These are phyloP conservation scores for Leccinum subgranulosum DNA, from an alignment of 768 basidiomycete species.

Conservation along the genomic window DNA sequence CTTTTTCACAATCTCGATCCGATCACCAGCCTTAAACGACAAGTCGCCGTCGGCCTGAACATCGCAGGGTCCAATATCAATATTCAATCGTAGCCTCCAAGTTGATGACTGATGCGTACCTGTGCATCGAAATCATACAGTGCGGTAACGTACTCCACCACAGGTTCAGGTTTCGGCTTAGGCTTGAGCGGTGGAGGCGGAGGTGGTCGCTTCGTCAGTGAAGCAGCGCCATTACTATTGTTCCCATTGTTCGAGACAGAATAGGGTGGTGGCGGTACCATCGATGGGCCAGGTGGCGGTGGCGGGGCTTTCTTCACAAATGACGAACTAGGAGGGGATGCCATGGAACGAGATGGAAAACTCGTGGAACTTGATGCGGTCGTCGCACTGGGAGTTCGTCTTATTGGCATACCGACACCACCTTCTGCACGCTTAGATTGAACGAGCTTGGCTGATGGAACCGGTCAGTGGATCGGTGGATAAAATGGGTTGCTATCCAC, in stretches of 20 bases:
- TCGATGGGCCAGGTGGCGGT: slow-evolving; percentile 26
- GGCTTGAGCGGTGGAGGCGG: slow-evolving; percentile 91
- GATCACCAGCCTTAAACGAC: slow-evolving; percentile 84
- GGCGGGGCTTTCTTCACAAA: slow-evolving; percentile 45
- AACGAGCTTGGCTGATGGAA: slow-evolving; percentile 59
- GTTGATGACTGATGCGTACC: slow-evolving; percentile 36
- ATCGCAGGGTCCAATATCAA: not conserved
- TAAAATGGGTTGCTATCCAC: slow-evolving; percentile 28
- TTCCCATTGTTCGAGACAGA: slow-evolving; percentile 17
- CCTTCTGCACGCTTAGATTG: slow-evolving; percentile 45
- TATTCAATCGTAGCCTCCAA: not conserved
- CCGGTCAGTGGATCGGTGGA: slow-evolving; percentile 6
- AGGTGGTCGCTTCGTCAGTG: slow-evolving; percentile 68
- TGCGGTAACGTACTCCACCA: slow-evolving; percentile 79
- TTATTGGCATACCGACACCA: slow-evolving; percentile 34
- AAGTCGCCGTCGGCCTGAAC: slow-evolving; percentile 87
- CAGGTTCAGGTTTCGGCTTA: slow-evolving; percentile 70
- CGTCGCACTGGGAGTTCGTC: slow-evolving; percentile 27
- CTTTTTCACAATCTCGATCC: slow-evolving; percentile 85
- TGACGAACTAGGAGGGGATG: slow-evolving; percentile 26
- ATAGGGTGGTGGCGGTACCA: slow-evolving; percentile 45
- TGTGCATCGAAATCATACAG: slow-evolving; percentile 94
- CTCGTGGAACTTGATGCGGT: slow-evolving; percentile 29
- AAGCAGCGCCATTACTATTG: slow-evolving; percentile 26
- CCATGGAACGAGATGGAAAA: slow-evolving; percentile 21